Evolutionary conservation across 192 early-diverging fungal genomes (phyloP), one percentile per base, ranked within the genome.

Genomic region (Gamsiella multidivaricata): DNA sequence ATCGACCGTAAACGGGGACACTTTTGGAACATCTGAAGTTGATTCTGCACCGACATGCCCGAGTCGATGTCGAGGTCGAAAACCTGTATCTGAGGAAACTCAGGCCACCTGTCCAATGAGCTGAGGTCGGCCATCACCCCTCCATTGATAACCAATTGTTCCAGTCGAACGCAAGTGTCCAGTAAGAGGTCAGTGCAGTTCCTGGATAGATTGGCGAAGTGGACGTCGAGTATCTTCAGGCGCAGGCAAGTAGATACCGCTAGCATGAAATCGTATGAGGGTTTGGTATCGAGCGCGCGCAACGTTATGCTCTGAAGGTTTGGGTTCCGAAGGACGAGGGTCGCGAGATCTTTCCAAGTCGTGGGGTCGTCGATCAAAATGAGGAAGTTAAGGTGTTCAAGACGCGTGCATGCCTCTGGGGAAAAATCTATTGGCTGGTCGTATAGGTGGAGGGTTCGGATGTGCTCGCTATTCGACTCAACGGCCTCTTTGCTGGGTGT

Each of bases 11-110:
- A 12, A 7, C 28, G 26, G 0, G 55, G 67, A 26, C 67, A 60
- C 20, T 51, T 55, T 17, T 43, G 45, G 39, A 69, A 42, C 43
- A 31, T 25, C 32, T 60, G 28, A 39, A 53, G 36, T 22, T 60
- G 56, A 17, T 53, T 45, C 9, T 11, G n/a, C 1, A 36, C 20
- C 0, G 56, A 37, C 46, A 69, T 69, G 2, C 56, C 67, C 2
- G 67, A 29, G n/a, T 26, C 25, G 31, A 52, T 14, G 0, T 32
- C 32, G 28, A 69, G 33, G 9, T 53, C 25, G 31, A 69, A 37
- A 2, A 45, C 26, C 28, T 41, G 14, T 29, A 53, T 1, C 3
- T 17, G 5, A 25, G 61, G 61, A 41, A 64, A 64, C 17, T n/a
- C 14, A 3, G 23, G 7, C 58, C 58, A 60, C 11, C 22, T 33